Evolutionary conservation across 1,139 yeast species (phyloP), one percentile per base, ranked within the genome.

Genomic region (Arxiozyma bovina): DNA sequence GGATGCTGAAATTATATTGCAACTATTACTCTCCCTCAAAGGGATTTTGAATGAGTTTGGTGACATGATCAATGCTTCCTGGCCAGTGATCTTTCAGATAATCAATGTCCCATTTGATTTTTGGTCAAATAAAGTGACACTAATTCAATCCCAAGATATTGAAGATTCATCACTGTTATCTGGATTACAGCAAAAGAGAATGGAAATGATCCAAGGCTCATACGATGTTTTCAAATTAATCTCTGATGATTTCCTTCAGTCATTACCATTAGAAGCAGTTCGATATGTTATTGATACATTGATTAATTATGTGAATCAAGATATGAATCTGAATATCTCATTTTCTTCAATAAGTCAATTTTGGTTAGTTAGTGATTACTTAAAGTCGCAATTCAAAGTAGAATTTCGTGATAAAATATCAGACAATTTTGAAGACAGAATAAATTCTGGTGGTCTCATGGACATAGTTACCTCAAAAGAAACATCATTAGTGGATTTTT

Each of bases 341-440:
- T 90, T 91, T 66, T 87, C 95, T 53, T 83, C 96, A 0, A 87
- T 90, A 9, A 87, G 96, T 63, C 87, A 89, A 62, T 91, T 89
- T 65, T 93, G 98, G 98, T 70, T 86, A 41, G 80, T 91, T 9
- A 86, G 96, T 61, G 98, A 91, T 65, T 81, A 85, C 54, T 72
- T 87, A 50, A 81, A 78, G 55, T 67, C 68, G 8, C 59, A 63
- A 30, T 53, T 49, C 41, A 50, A 55, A 7, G 42, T 40, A 30
- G 48, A 46, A n/a, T 47, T 52, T n/a, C 52, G 57, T 4, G 44
- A 45, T 4, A 50, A 49, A 11, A 44, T 50, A 18, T 27, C 42
- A 12, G 45, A 45, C 21, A 43, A 41, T n/a, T 59, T 61, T 23
- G 42, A 46, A 9, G 50, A 53, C 9, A 50, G 54, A 20, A 51